Evolutionary conservation across 257 asterid genomes (phyloP).

Genomic region (Nicotiana attenuata): DNA sequence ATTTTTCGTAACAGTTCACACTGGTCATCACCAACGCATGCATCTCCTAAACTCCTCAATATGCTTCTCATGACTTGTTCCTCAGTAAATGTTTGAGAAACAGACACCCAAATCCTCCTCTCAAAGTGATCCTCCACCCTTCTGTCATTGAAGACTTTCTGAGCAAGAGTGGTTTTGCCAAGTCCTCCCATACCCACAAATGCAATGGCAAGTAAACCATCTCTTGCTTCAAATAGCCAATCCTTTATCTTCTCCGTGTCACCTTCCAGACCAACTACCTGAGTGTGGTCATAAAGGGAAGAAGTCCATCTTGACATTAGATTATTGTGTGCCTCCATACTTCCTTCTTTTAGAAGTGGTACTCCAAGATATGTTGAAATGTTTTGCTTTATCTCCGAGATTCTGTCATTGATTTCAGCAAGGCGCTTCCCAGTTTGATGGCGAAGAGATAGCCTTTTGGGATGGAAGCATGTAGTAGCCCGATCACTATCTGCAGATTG

Average conservation of each 20-base stretch:
- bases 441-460: conserved; percentile 8
- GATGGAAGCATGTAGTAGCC: conserved; percentile 12
- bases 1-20: conserved; percentile 25
- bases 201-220: conserved; percentile 28
- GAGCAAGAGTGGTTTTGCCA: conserved; percentile 33
- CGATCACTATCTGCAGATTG: not conserved
- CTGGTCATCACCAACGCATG: conserved; percentile 29
- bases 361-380: conserved; percentile 25
- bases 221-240: conserved; percentile 25
- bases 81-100: conserved; percentile 30
- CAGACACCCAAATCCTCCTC: conserved; percentile 35
- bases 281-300: conserved; percentile 25
- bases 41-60: conserved; percentile 32
- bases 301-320: conserved; percentile 34
- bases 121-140: conserved; percentile 21
- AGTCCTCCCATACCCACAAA: conserved; percentile 37
- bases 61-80: conserved; percentile 36
- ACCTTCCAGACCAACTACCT: conserved; percentile 34
- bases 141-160: conserved; percentile 24
- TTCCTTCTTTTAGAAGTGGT: conserved; percentile 14
- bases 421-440: conserved; percentile 22
- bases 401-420: conserved; percentile 22
- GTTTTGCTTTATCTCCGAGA: conserved; percentile 18
- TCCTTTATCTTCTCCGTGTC: conserved; percentile 28
- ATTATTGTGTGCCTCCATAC: conserved; percentile 25